phyloP scores from a whole-genome alignment of 2,329 filamentous ascomycete species.

The Tolypocladium capitatum region DNA sequence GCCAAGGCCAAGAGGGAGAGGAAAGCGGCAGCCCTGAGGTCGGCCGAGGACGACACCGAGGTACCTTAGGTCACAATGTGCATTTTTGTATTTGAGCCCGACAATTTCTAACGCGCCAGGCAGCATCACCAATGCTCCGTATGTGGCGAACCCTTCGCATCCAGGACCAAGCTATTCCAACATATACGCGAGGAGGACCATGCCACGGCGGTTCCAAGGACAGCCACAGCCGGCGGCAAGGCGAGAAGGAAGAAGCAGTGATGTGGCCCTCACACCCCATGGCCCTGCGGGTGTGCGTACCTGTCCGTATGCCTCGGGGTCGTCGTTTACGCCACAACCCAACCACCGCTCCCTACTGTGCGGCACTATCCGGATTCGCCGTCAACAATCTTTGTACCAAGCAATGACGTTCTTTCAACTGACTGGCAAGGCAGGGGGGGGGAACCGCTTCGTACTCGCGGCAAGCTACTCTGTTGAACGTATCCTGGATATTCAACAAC shows the following conservation, averaged over 20 bases:
- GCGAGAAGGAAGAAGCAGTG: constrained; percentile 23
- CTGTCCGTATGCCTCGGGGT: background rate
- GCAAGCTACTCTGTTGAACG: background rate
- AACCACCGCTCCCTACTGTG: background rate
- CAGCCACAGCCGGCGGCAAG: constrained; percentile 2
- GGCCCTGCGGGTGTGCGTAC: background rate
- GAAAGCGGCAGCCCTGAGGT: constrained; percentile 22
- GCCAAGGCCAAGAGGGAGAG: constrained; percentile 37
- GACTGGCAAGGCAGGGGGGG: background rate
- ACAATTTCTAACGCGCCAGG: background rate
- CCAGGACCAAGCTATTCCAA: constrained; percentile 57
- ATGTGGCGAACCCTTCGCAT: constrained; percentile 36
- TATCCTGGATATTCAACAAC: background rate
- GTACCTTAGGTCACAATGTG: background rate
- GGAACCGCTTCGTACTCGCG: background rate
- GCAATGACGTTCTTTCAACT: background rate
- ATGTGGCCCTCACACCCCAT: background rate
- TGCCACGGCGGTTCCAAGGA: constrained; percentile 34
- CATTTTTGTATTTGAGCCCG: background rate
- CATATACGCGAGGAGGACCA: constrained; percentile 57
- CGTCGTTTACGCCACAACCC: background rate
- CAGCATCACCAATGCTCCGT: constrained; percentile 28
- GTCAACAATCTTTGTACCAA: background rate
- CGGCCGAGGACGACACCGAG: background rate
- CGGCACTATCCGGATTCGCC: background rate